Evolutionary conservation across 306 rosid genomes (phyloP).

Genomic region (Ormosia semicastrata): DNA sequence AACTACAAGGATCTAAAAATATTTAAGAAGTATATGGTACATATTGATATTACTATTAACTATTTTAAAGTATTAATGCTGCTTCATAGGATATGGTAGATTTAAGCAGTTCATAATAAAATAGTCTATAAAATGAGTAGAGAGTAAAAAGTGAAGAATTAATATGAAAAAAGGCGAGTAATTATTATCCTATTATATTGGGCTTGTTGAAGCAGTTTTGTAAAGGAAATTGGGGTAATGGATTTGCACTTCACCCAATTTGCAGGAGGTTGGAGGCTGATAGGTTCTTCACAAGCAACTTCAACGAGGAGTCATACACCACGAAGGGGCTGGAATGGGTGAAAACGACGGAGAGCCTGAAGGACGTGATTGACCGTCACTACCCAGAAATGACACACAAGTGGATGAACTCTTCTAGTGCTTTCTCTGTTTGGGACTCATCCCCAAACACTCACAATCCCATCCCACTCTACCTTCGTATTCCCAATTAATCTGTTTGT

Average conservation of each 20-base stretch:
- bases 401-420: conserved; percentile 61
- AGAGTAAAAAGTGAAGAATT: too few relatives aligned
- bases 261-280: conserved; percentile 66
- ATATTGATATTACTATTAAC: too few relatives aligned
- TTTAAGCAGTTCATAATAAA: too few relatives aligned
- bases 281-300: conserved; percentile 57
- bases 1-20: too few relatives aligned
- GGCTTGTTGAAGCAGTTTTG: not conserved
- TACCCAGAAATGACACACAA: conserved; percentile 49
- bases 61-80: too few relatives aligned
- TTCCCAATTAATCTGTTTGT: conserved; percentile 23
- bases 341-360: conserved; percentile 52
- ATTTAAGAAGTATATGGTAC: too few relatives aligned
- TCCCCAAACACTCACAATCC: conserved; percentile 30
- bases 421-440: conserved; percentile 66
- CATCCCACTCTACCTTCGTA: conserved; percentile 45
- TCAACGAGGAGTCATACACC: conserved; percentile 52
- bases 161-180: too few relatives aligned
- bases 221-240: not conserved
- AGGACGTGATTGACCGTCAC: conserved; percentile 59
- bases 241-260: not conserved
- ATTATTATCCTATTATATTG: not conserved
- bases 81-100: too few relatives aligned
- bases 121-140: too few relatives aligned
- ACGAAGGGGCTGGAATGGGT: conserved; percentile 60